Evolutionary conservation across 2,329 filamentous ascomycete species (phyloP).

Genomic region (Cladosporium sp.): DNA sequence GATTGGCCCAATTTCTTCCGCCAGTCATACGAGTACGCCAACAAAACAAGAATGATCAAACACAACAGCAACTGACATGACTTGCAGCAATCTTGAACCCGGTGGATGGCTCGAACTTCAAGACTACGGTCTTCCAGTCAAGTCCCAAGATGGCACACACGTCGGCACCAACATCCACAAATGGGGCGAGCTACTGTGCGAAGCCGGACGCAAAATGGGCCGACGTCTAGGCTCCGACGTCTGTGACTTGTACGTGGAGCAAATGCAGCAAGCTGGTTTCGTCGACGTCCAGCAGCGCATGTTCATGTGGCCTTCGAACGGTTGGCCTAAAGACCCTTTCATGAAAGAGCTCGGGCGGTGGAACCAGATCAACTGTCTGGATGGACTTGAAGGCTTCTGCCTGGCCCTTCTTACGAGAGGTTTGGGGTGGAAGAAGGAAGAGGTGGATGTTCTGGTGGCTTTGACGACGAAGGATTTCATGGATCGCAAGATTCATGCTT

Average conservation of each 20-base stretch:
- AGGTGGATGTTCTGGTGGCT: conserved; percentile 41
- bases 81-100: conserved; percentile 39
- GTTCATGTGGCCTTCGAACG: conserved; percentile 39
- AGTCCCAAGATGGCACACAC: conserved; percentile 35
- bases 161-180: conserved; percentile 28
- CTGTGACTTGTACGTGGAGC: conserved; percentile 33
- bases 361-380: conserved; percentile 38
- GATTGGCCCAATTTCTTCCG: conserved; percentile 49
- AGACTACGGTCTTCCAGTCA: conserved; percentile 41
- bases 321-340: conserved; percentile 45
- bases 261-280: conserved; percentile 40
- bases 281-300: conserved; percentile 37
- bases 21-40: conserved; percentile 42
- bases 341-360: conserved; percentile 48
- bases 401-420: conserved; percentile 38
- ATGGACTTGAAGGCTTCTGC: conserved; percentile 40
- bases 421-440: conserved; percentile 39
- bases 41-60: not conserved
- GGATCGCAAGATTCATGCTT: conserved; percentile 33
- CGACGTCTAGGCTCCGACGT: conserved; percentile 38
- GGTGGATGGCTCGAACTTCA: conserved; percentile 50
- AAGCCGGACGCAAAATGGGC: conserved; percentile 37
- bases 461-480: conserved; percentile 30
- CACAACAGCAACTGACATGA: not conserved
- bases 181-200: conserved; percentile 34